Conservation (phyloP, 2,329 filamentous ascomycete species). For the Sporothrix sp. region DNA sequence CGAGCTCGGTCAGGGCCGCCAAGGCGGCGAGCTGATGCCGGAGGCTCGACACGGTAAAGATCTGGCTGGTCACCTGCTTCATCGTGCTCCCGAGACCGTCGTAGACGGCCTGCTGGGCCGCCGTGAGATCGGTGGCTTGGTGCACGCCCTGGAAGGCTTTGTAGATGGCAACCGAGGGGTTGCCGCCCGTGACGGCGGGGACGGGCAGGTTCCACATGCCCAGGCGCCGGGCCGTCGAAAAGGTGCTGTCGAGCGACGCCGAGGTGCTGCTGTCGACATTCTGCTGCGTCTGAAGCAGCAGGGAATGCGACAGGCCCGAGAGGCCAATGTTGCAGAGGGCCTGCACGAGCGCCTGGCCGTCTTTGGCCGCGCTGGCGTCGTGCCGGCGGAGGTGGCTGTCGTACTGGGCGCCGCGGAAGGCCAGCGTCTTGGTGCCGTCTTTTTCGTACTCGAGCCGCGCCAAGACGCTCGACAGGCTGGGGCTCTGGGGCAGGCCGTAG, state of each 20-base stretch:
- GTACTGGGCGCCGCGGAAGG: constrained; percentile 83
- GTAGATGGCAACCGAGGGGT: constrained; percentile 62
- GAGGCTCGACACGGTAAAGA: constrained; percentile 41
- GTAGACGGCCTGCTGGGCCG: constrained; percentile 50
- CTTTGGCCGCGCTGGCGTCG: constrained; percentile 43
- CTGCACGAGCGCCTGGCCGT: constrained; percentile 61
- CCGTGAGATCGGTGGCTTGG: constrained; percentile 46
- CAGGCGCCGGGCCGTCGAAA: constrained; percentile 69
- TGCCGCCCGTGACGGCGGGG: constrained; percentile 46
- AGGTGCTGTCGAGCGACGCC: constrained; percentile 58
- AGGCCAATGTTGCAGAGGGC: constrained; percentile 74
- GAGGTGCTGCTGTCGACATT: constrained; percentile 46
- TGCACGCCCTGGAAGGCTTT: constrained; percentile 72
- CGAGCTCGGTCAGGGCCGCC: constrained; percentile 69
- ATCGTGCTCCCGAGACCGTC: constrained; percentile 53
- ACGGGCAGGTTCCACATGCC: constrained; percentile 88
- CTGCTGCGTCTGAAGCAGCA: constrained; percentile 61
- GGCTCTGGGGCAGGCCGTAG: constrained; percentile 75
- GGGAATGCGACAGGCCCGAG: constrained; percentile 72
- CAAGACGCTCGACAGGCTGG: constrained; percentile 68
- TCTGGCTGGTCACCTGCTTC: constrained; percentile 40
- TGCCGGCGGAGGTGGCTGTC: constrained; percentile 68
- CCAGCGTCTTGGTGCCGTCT: constrained; percentile 74
- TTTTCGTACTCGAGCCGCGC: constrained; percentile 81
- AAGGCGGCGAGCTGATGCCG: constrained; percentile 51